Conservation (phyloP, 2,329 filamentous ascomycete species). For the Scedosporium minutisporum region DNA sequence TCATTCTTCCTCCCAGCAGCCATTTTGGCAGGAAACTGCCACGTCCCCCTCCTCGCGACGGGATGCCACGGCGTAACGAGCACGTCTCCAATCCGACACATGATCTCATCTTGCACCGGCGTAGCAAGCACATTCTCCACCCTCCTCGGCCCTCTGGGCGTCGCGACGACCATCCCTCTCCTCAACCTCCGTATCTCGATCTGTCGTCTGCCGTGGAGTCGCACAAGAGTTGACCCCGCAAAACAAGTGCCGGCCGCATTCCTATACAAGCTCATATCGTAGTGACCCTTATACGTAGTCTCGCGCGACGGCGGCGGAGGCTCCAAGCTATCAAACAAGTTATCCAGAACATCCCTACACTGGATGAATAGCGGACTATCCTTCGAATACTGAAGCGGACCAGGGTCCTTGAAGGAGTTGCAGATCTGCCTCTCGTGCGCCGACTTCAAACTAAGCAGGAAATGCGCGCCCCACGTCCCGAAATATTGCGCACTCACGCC, state of each 20-base stretch:
- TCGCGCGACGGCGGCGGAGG: conserved; percentile 29
- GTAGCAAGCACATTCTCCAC: conserved; percentile 45
- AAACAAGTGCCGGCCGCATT: conserved; percentile 36
- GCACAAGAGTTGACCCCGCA: conserved; percentile 36
- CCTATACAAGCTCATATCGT: conserved; percentile 4
- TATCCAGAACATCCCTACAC: conserved; percentile 39
- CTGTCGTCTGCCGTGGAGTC: conserved; percentile 28
- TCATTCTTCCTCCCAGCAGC: conserved; percentile 11
- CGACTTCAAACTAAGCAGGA: conserved; percentile 44
- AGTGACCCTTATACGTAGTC: not conserved
- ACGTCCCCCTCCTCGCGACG: conserved; percentile 29
- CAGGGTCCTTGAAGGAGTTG: conserved; percentile 53
- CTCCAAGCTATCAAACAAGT: conserved; percentile 36
- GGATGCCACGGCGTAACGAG: conserved; percentile 54
- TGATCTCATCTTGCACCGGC: conserved; percentile 23
- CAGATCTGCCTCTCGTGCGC: conserved; percentile 48
- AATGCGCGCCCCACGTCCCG: conserved; percentile 46
- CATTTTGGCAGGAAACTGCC: conserved; percentile 36
- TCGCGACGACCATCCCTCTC: conserved; percentile 37
- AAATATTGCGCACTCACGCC: conserved; percentile 35
- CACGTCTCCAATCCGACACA: conserved; percentile 36
- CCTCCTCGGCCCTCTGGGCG: conserved; percentile 36
- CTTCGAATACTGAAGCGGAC: conserved; percentile 43
- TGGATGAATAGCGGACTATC: conserved; percentile 40
- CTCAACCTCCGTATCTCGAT: conserved; percentile 34